phyloP scores from a whole-genome alignment of 345 rosid genomes.

The Boechera stricta region DNA sequence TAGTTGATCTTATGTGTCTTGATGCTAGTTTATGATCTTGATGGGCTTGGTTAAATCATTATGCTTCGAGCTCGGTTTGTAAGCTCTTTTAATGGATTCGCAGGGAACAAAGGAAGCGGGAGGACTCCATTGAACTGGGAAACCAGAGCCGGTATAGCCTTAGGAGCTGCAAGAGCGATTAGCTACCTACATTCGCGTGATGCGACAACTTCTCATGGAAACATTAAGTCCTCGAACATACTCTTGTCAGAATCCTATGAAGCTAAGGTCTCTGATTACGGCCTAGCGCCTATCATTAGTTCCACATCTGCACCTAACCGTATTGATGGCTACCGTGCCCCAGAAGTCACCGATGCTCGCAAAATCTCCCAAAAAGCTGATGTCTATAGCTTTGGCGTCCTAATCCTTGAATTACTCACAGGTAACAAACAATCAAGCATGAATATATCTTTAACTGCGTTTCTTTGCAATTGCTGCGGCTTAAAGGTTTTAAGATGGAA shows the following conservation, averaged over 20 bases:
- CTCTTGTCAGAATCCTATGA: constrained; percentile 74
- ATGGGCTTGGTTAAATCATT: background rate
- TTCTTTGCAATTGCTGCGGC: background rate
- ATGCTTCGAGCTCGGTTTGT: constrained; percentile 5
- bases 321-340: constrained; percentile 85
- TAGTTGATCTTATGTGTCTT: background rate
- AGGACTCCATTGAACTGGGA: constrained; percentile 90
- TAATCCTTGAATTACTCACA: constrained; percentile 82
- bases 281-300: constrained; percentile 78
- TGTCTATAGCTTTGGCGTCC: constrained; percentile 87
- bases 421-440: constrained; percentile 39
- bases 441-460: background rate
- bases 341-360: constrained; percentile 83
- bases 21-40: constrained; percentile 5
- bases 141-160: constrained; percentile 72
- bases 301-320: constrained; percentile 77
- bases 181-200: constrained; percentile 77
- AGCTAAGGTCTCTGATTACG: constrained; percentile 84
- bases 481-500: constrained; percentile 12
- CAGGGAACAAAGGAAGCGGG: constrained; percentile 79
- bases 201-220: constrained; percentile 75
- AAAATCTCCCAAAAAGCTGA: constrained; percentile 86
- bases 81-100: constrained; percentile 1
- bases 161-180: constrained; percentile 82
- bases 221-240: constrained; percentile 88